Evolutionary conservation across 139 green algal genomes (phyloP).

Genomic region (Eudorina sp.): DNA sequence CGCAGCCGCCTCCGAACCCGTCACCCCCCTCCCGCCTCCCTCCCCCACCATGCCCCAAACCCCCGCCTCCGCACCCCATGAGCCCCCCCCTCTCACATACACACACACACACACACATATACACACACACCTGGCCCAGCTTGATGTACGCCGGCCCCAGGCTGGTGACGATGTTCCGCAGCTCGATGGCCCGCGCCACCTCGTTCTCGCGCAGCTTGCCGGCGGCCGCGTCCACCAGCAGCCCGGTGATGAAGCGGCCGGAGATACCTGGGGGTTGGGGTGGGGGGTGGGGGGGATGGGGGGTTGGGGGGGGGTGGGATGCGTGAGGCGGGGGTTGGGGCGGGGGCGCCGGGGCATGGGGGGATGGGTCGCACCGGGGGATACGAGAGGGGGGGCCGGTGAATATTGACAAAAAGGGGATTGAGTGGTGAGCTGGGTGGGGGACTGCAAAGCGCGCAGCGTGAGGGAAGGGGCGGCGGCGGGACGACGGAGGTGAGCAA

Average conservation of each 20-base stretch:
- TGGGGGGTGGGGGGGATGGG: not conserved
- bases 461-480: too few species aligned
- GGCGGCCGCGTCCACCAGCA: constrained; percentile 75
- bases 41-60: too few species aligned
- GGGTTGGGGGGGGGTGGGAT: not conserved
- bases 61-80: too few species aligned
- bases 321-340: not conserved
- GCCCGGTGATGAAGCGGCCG: constrained; percentile 82
- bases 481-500: too few species aligned
- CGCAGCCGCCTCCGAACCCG: too few species aligned
- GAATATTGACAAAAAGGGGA: too few species aligned
- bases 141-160: constrained; percentile 98
- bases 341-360: too few species aligned
- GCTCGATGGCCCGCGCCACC: constrained; percentile 86
- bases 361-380: too few species aligned
- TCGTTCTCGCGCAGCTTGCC: constrained; percentile 72
- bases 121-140: constrained; percentile 82
- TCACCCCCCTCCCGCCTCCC: too few species aligned
- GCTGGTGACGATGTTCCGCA: constrained; percentile 96
- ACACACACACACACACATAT: not conserved
- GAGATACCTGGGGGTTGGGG: constrained; percentile 69
- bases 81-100: not conserved
- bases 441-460: too few species aligned
- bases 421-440: too few species aligned
- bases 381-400: too few species aligned